Evolutionary conservation across 1,284 basidiomycete species (phyloP), one percentile per base, ranked within the genome.

Genomic region (Nidula niveotomentosa): DNA sequence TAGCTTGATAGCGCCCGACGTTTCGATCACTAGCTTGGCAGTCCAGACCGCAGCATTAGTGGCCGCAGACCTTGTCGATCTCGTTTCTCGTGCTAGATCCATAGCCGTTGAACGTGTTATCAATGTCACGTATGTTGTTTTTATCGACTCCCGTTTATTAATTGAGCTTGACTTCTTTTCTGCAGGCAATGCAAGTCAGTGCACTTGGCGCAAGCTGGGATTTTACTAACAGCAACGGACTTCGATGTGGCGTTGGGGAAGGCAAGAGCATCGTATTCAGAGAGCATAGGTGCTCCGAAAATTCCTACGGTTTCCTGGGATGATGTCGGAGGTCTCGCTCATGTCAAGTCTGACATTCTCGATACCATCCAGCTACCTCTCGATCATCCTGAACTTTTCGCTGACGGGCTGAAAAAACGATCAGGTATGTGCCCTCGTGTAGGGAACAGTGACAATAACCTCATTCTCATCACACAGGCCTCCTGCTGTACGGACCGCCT

Each of bases 261-360:
- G 58, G 90, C 92, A 4, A 80, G 95, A 53, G 76, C 84, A 10
- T 83, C 87, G 1, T 97, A 97, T 72, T 91, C 93, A 13, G 93
- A 96, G 66, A 94, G 84, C 64, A 97, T 99, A 54, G 96, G 96
- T 10, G 94, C 95, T 15, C 97, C 97, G 0, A 96, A 93, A 65
- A 99, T 99, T 51, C 97, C 97, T 1, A 93, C 86, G 58, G 96
- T 99, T 0, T 86, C 92, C 0, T 99, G 97, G 97, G 94, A 98
- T 71, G 97, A 99, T 68, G 91, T 99, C 12, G 97, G 97, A 43
- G 97, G 97, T 6, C 76, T 99, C 15, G 88, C 86, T 1, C 76
- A 81, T 58, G 94, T 98, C 56, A 99, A 98, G 72, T 73, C 85
- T 45, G 96, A 98, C 63, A 98, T 99, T 55, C 77, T 99, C 60